Percentiles rank a stretch among this genome's conserved stretches.
These are phyloP conservation scores for Botrytis porri DNA, from an alignment of 2,329 filamentous ascomycete species.

Conservation along the genomic window DNA sequence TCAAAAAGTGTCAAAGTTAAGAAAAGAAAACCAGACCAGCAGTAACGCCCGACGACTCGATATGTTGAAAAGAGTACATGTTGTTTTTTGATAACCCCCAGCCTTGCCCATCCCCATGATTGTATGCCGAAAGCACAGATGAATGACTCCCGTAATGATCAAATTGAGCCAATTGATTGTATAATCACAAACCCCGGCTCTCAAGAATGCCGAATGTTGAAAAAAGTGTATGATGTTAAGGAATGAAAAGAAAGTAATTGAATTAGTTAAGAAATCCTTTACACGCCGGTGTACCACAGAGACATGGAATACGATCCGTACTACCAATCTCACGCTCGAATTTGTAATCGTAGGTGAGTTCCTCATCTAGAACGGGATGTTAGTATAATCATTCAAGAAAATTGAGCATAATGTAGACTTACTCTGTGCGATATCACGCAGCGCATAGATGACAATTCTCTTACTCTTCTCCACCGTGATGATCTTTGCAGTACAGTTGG, in stretches of 20 bases:
- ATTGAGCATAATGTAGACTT: conserved; percentile 45
- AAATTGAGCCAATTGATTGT: conserved; percentile 1
- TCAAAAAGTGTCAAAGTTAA: not conserved
- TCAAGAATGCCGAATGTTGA: conserved; percentile 5
- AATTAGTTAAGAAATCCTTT: conserved; percentile 96
- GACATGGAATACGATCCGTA: conserved; percentile 91
- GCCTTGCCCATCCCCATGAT: conserved; percentile 14
- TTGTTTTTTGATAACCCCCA: conserved; percentile 30
- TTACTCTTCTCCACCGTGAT: conserved; percentile 98
- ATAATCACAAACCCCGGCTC: conserved; percentile 5
- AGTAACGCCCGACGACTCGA: conserved; percentile 32
- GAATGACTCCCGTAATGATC: conserved; percentile 6
- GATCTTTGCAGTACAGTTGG: conserved; percentile 98
- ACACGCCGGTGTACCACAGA: conserved; percentile 92
- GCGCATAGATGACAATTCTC: conserved; percentile 96
- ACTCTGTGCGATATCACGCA: conserved; percentile 94
- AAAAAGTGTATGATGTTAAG: conserved; percentile 17
- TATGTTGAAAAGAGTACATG: conserved; percentile 37
- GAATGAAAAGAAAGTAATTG: conserved; percentile 45
- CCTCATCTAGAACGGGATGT: conserved; percentile 66
- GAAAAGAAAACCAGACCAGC: conserved; percentile 19
- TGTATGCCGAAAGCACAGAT: conserved; percentile 14
- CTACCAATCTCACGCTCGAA: conserved; percentile 97
- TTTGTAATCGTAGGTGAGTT: conserved; percentile 99
- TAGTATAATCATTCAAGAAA: conserved; percentile 21